phyloP scores from a whole-genome alignment of 345 rosid species.

The Salix exigua region DNA sequence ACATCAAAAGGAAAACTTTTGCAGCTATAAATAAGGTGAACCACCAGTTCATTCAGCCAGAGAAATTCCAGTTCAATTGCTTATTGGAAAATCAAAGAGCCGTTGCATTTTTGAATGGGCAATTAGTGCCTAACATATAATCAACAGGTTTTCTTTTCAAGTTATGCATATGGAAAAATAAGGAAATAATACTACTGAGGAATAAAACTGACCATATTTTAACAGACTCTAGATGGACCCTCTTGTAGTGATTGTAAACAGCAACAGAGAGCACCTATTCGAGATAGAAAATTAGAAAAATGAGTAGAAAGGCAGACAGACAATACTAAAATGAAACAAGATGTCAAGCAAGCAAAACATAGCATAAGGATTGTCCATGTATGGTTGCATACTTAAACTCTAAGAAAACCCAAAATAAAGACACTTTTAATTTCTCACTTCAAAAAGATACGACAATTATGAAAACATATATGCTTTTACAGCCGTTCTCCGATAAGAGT shows the following conservation, averaged over 20 bases:
- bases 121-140: background rate
- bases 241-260: slow-evolving; percentile 95
- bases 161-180: background rate
- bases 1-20: background rate
- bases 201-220: slow-evolving; percentile 57
- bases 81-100: background rate
- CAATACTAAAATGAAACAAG: background rate
- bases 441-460: background rate
- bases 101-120: too few relatives aligned
- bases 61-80: background rate
- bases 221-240: slow-evolving; percentile 66
- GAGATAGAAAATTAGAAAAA: background rate
- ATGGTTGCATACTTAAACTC: background rate
- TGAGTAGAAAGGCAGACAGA: background rate
- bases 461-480: background rate
- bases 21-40: background rate
- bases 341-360: background rate
- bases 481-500: background rate
- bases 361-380: background rate
- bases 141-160: too few relatives aligned
- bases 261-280: slow-evolving; percentile 94
- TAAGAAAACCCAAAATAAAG: background rate
- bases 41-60: background rate
- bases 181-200: background rate
- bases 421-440: background rate